Percentiles rank a stretch among this genome's conserved stretches.
phyloP scores from a whole-genome alignment of 768 basidiomycete genomes.

The Holtermannia corniformis region DNA sequence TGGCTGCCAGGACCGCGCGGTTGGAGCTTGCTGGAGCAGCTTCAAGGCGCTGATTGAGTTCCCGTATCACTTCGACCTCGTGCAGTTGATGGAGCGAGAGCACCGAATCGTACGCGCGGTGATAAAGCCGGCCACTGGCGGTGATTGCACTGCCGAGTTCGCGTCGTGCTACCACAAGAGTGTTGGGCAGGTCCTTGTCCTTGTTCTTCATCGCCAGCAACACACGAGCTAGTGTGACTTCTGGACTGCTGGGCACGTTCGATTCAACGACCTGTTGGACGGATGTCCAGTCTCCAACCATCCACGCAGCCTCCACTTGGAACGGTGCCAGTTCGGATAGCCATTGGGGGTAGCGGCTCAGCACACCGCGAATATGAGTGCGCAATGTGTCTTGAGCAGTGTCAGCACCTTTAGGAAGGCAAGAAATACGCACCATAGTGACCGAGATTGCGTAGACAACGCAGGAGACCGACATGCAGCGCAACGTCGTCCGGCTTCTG shows the following conservation, averaged over 20 bases:
- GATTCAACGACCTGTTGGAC: constrained; percentile 54
- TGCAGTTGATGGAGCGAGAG: constrained; percentile 75
- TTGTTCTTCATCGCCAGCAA: constrained; percentile 66
- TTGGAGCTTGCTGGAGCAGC: too few relatives aligned
- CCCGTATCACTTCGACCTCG: constrained; percentile 59
- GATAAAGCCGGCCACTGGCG: constrained; percentile 70
- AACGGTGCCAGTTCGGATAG: constrained; percentile 64
- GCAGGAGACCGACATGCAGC: constrained; percentile 77
- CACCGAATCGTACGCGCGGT: constrained; percentile 74
- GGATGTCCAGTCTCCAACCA: constrained; percentile 85
- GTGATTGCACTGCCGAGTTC: constrained; percentile 70
- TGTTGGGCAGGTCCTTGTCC: constrained; percentile 42
- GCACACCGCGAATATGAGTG: constrained; percentile 85
- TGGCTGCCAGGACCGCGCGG: not conserved
- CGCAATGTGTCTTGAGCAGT: constrained; percentile 56
- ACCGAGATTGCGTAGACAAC: constrained; percentile 85
- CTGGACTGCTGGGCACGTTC: constrained; percentile 43
- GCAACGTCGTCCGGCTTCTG: constrained; percentile 79
- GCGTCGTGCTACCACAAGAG: constrained; percentile 49
- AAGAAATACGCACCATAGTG: constrained; percentile 71
- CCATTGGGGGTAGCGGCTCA: constrained; percentile 77
- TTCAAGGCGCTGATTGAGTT: constrained; percentile 43
- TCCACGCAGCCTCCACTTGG: constrained; percentile 89
- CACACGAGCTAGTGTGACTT: constrained; percentile 65
- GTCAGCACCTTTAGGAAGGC: constrained; percentile 1